Evolutionary conservation across 2,329 filamentous ascomycete species (phyloP).

Genomic region (Ophiostoma ulmi): DNA sequence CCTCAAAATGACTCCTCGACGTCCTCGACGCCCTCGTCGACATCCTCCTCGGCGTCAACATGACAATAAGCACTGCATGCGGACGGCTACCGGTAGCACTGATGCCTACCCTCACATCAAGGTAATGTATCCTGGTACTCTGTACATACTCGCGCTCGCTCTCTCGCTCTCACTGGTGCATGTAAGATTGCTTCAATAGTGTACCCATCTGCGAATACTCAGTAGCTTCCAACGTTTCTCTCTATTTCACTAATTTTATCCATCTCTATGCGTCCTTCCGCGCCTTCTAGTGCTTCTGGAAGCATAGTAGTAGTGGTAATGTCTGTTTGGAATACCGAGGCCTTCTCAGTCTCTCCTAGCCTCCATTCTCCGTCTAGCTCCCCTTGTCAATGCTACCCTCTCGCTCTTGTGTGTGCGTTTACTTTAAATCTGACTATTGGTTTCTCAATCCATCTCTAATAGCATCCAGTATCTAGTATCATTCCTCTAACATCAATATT

Average conservation of each 20-base stretch:
- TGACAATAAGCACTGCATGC: neutral
- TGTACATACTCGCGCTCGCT: neutral
- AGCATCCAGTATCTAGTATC: neutral
- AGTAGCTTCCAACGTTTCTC: neutral
- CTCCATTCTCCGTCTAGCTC: neutral
- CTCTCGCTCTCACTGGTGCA: neutral
- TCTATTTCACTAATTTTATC: neutral
- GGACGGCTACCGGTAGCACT: neutral
- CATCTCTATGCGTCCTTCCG: neutral
- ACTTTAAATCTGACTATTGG: neutral
- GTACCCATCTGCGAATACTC: no score
- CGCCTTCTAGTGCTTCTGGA: conserved; percentile 10
- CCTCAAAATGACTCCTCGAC: neutral
- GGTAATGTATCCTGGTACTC: neutral
- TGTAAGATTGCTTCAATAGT: neutral
- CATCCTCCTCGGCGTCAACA: neutral
- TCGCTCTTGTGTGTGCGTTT: no score
- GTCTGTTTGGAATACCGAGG: neutral
- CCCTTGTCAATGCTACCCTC: neutral
- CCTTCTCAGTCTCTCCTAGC: neutral
- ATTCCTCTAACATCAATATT: neutral
- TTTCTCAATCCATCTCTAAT: conserved; percentile 9
- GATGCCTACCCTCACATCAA: neutral
- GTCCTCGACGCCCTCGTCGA: neutral
- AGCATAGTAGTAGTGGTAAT: neutral